Evolutionary conservation across 441 rosid genomes (phyloP).

Genomic region (Eugenia klotzschiana): DNA sequence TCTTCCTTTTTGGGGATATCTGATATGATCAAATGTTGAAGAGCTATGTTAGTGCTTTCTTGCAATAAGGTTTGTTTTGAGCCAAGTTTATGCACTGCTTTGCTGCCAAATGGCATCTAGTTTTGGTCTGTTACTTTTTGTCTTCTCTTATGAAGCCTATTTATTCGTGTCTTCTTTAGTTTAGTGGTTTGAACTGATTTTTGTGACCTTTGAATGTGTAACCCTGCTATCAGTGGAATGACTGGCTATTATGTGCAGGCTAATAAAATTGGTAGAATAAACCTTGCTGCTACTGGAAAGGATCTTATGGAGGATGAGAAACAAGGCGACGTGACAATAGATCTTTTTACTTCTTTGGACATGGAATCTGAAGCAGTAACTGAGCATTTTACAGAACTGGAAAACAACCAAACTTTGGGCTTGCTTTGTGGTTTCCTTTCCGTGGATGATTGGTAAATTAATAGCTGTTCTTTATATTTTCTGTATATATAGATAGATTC

Average conservation of each 20-base stretch:
- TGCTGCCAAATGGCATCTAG: not conserved
- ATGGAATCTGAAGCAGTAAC: constrained; percentile 87
- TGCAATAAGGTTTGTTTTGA: not conserved
- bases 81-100: not conserved
- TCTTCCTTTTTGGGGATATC: not conserved
- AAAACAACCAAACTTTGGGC: constrained; percentile 86
- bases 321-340: constrained; percentile 88
- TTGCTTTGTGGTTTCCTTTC: constrained; percentile 89
- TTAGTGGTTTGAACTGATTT: not conserved
- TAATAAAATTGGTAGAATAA: constrained; percentile 94
- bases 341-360: constrained; percentile 85
- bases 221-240: not conserved
- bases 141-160: not conserved
- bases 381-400: constrained; percentile 72
- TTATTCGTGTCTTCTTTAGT: not conserved
- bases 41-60: not conserved
- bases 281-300: constrained; percentile 98
- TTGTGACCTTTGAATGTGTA: not conserved
- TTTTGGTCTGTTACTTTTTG: not conserved
- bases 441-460: constrained; percentile 88
- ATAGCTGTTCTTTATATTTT: not conserved
- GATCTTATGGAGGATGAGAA: constrained; percentile 99
- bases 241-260: constrained; percentile 39
- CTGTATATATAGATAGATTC: too few species aligned
- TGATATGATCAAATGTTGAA: not conserved